These are phyloP conservation scores for Cornus kousa DNA, from an alignment of 148 eudicot genomes.

Conservation along the genomic window DNA sequence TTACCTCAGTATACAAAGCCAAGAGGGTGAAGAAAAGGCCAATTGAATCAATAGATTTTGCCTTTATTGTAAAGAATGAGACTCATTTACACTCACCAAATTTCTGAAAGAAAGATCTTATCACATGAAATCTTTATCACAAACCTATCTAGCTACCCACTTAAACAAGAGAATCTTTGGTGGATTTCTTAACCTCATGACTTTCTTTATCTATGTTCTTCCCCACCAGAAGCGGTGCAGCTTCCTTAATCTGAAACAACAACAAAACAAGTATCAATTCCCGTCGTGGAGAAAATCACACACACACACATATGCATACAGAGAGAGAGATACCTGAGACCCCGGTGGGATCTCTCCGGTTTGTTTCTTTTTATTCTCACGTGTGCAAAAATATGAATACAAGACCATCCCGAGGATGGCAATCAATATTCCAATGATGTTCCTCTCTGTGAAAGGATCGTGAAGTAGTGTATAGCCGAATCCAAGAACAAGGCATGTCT, in stretches of 20 bases:
- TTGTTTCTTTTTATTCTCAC: constrained; percentile 63
- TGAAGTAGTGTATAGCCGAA: constrained; percentile 81
- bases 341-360: constrained; percentile 29
- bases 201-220: constrained; percentile 44
- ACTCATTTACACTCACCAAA: background rate
- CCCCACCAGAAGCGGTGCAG: constrained; percentile 36
- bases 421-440: constrained; percentile 68
- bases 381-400: constrained; percentile 80
- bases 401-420: constrained; percentile 87
- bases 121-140: background rate
- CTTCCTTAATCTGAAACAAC: constrained; percentile 49
- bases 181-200: constrained; percentile 41
- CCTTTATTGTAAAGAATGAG: constrained; percentile 8
- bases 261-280: constrained; percentile 3
- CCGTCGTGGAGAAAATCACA: background rate
- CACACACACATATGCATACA: background rate
- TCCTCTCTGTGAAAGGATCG: constrained; percentile 80
- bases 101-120: background rate
- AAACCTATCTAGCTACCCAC: constrained; percentile 10
- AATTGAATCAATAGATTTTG: background rate
- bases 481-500: constrained; percentile 87
- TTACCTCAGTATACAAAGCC: too few relatives aligned
- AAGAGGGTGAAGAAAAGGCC: background rate
- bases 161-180: constrained; percentile 51
- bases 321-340: constrained; percentile 46